A percentile compares a stretch with the other conserved stretches of the same genome.
These are phyloP conservation scores for Capsicum baccatum DNA, from an alignment of 257 asterid species.

Conservation along the genomic window DNA sequence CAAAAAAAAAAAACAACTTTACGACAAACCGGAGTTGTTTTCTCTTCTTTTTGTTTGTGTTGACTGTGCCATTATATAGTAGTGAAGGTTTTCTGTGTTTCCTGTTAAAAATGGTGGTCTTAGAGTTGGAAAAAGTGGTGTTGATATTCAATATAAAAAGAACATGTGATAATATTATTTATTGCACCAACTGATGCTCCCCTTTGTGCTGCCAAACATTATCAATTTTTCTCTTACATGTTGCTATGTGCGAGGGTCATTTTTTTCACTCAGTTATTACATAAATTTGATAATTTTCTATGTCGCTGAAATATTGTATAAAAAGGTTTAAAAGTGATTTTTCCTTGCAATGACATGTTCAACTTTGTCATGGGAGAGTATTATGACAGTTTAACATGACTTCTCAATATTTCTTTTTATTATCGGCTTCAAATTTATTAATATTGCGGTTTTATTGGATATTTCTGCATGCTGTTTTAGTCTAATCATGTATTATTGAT, in stretches of 20 bases:
- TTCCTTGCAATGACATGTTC: neutral
- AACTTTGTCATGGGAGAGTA: neutral
- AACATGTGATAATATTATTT: neutral
- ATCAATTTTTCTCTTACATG: neutral
- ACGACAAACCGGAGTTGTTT: neutral
- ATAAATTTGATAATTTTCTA: neutral
- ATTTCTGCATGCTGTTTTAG: neutral
- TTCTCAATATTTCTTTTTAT: constrained; percentile 1
- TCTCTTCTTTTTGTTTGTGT: neutral
- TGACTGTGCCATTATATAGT: neutral
- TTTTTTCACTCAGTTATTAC: neutral
- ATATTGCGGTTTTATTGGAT: neutral
- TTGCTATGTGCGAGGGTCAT: neutral
- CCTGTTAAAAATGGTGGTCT: neutral
- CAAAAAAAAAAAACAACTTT: no score
- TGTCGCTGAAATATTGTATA: neutral
- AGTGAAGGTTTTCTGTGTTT: neutral
- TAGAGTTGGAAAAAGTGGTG: neutral
- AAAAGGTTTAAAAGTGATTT: neutral
- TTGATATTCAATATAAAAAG: neutral
- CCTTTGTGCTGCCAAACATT: constrained; percentile 6
- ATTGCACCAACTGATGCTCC: neutral
- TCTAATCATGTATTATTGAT: neutral
- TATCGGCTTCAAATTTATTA: neutral
- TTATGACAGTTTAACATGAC: neutral